A percentile compares a stretch with the other conserved stretches of the same genome.
Evolutionary conservation across 306 rosid genomes (phyloP).

Genomic region (Cicer chorassanicum): DNA sequence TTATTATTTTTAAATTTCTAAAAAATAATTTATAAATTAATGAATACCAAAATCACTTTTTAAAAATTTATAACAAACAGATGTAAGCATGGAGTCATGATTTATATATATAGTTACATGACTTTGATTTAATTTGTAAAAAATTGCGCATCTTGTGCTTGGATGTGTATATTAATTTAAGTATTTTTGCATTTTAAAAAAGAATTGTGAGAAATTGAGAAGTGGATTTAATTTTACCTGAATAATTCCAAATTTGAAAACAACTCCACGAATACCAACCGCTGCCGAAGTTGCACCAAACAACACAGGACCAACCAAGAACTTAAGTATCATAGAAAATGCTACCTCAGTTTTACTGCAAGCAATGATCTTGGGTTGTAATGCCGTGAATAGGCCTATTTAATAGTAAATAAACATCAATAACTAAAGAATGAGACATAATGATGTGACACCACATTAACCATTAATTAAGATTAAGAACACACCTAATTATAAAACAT

Average conservation of each 20-base stretch:
- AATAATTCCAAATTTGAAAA: constrained; percentile 41
- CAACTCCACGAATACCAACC: constrained; percentile 46
- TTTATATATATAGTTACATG: not conserved
- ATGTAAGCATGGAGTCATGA: not conserved
- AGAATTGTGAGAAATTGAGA: not conserved
- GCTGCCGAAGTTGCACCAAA: constrained; percentile 44
- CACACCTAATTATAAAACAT: too few relatives aligned
- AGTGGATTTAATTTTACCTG: constrained; percentile 40
- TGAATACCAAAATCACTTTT: too few relatives aligned
- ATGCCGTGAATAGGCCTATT: constrained; percentile 52
- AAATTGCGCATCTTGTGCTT: not conserved
- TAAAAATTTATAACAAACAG: too few relatives aligned
- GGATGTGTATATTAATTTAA: too few relatives aligned
- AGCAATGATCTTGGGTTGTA: constrained; percentile 50
- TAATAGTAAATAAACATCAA: not conserved
- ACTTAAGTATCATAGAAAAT: constrained; percentile 44
- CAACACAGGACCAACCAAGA: constrained; percentile 44
- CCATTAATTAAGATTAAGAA: too few relatives aligned
- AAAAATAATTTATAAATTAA: too few relatives aligned
- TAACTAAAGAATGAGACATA: not conserved
- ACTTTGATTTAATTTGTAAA: not conserved
- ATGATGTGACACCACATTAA: not conserved
- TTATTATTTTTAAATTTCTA: too few relatives aligned
- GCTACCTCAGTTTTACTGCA: constrained; percentile 44
- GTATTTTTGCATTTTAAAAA: too few relatives aligned